These are phyloP conservation scores for Neurospora sp. DNA, from an alignment of 495 filamentous ascomycete species.

Conservation along the genomic window DNA sequence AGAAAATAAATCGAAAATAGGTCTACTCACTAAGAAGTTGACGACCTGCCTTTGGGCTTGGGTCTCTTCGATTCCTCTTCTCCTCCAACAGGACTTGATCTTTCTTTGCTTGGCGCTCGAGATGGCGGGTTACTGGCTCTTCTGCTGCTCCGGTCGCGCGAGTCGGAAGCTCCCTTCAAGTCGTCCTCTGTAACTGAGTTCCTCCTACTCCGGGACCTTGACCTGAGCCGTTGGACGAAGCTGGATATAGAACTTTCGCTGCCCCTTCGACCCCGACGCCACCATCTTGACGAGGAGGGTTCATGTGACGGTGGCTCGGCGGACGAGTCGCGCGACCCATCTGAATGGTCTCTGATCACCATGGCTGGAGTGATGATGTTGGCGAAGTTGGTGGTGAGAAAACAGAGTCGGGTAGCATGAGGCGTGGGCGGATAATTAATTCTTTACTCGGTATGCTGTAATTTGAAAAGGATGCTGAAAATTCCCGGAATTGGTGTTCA, in stretches of 20 bases:
- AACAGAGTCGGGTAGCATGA: background rate
- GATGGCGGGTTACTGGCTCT: background rate
- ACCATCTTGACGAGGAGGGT: background rate
- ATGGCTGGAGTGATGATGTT: background rate
- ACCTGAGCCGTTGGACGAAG: background rate
- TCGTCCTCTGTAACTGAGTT: background rate
- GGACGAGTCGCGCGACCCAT: background rate
- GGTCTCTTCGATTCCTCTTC: background rate
- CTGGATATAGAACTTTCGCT: background rate
- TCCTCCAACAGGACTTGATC: background rate
- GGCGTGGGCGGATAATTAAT: background rate
- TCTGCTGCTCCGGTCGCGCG: background rate
- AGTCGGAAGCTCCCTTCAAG: background rate
- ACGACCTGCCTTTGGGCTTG: slow-evolving; percentile 8
- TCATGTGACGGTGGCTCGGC: background rate
- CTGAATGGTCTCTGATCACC: background rate
- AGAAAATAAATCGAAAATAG: background rate
- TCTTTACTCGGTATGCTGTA: background rate
- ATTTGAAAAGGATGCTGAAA: background rate
- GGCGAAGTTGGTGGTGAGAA: background rate
- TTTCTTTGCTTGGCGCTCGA: background rate
- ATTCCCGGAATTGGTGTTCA: background rate
- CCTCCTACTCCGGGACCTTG: background rate
- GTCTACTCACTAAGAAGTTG: slow-evolving; percentile 10
- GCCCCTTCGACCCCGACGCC: background rate